Evolutionary conservation across 768 basidiomycete genomes (phyloP), one percentile per base, ranked within the genome.

Genomic region (Cystobasidium tubakii): DNA sequence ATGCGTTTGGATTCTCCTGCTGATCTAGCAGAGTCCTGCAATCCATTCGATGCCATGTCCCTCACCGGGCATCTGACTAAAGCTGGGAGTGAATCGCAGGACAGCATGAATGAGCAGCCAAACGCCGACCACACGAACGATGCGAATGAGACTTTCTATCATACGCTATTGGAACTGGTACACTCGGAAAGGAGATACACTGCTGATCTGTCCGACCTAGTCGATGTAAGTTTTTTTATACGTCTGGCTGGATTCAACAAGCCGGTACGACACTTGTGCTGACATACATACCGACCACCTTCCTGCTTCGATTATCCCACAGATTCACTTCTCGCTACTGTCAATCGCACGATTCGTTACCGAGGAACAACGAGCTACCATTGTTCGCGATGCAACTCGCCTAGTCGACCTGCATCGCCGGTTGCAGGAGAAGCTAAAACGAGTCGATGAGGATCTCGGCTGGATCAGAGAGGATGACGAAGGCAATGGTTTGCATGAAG

Each of bases 151-250:
- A 81, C 79, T 63, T 71, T 81, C 17, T 88, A 85, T 75, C 88
- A 96, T 78, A 89, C 91, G 6, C 85, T 97, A 63, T 84, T 87
- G 76, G 95, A 97, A 82, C 83, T 98, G 46, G 84, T 97, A 29
- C 84, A 86, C 73, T 94, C 92, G 0, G 95, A 98, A 83, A 83
- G 87, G 23, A 87, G 87, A 7, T 98, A 97, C 80, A 84, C 92
- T 10, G 80, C 84, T 65, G 92, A 94, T 81, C 81, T 97, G 78
- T 86, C 87, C 74, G 85, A 85, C 10, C 84, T 98, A 54, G 89
- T 92, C 71, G 84, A 85, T 76, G 92, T 91, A 80, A 74, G 85
- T 81, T 17, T 7, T 12, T 34, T 17, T 23, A n/a, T n/a, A n/a
- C n/a, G n/a, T n/a, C n/a, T n/a, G n/a, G n/a, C n/a, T n/a, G n/a